Evolutionary conservation across 495 filamentous ascomycete species (phyloP).

Genomic region (Aspergillus steynii): DNA sequence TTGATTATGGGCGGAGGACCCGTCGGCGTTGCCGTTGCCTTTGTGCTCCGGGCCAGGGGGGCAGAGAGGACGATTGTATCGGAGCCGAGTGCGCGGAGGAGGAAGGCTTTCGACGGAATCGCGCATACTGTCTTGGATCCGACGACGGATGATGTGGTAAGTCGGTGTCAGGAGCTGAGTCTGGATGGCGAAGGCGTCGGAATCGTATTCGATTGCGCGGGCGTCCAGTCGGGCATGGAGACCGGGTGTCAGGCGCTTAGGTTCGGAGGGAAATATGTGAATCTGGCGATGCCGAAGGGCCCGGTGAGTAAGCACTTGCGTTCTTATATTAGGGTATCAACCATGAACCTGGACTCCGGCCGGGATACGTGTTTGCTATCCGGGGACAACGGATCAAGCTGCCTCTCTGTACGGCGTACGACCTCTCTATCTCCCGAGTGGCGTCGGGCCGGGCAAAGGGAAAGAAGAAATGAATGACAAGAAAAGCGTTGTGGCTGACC

Average conservation of each 20-base stretch:
- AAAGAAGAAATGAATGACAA: constrained; percentile 29
- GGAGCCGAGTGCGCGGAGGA: constrained; percentile 11
- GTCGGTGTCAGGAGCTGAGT: constrained; percentile 34
- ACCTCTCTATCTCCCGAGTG: constrained; percentile 25
- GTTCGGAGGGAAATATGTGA: constrained; percentile 51
- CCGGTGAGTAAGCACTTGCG: constrained; percentile 13
- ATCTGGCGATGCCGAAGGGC: constrained; percentile 54
- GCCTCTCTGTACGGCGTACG: constrained; percentile 3
- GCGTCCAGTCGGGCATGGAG: constrained; percentile 45
- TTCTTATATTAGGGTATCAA: not conserved
- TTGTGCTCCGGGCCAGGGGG: constrained; percentile 47
- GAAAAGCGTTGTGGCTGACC: constrained; percentile 22
- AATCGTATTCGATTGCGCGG: constrained; percentile 54
- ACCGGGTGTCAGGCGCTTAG: constrained; percentile 40
- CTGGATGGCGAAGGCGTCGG: constrained; percentile 41
- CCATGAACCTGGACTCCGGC: no score
- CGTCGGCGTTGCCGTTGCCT: constrained; percentile 55
- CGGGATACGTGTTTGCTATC: not conserved
- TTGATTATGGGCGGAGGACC: constrained; percentile 58
- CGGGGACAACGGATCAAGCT: not conserved
- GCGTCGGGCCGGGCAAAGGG: no score
- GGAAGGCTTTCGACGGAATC: not conserved
- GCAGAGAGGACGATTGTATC: constrained; percentile 31
- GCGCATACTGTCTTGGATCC: constrained; percentile 44
- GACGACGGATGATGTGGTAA: constrained; percentile 42